Percentiles rank a stretch among this genome's conserved stretches.
Evolutionary conservation across 2,329 filamentous ascomycete genomes (phyloP).

Genomic region (Diaporthe sp.): DNA sequence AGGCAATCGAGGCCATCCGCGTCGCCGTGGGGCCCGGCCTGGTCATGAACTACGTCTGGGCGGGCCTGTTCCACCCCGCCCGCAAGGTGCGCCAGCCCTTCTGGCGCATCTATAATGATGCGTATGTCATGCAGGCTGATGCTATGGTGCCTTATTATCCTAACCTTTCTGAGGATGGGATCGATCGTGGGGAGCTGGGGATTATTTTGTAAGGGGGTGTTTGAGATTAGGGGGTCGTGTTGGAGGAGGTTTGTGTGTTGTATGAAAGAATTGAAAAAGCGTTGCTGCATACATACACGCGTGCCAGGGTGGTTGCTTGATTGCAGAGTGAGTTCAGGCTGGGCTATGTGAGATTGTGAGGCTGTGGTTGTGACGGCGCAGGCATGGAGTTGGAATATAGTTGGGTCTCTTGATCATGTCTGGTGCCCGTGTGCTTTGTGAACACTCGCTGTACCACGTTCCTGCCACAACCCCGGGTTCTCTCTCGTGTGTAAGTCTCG

Average conservation of each 20-base stretch:
- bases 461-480: no score
- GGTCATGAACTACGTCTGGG: constrained; percentile 98
- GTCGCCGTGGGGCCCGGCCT: constrained; percentile 93
- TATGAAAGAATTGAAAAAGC: not conserved
- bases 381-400: not conserved
- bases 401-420: not conserved
- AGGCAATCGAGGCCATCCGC: constrained; percentile 95
- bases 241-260: not conserved
- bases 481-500: no score
- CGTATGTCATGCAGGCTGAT: constrained; percentile 94
- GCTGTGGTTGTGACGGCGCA: not conserved
- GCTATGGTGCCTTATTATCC: constrained; percentile 98
- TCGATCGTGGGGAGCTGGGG: constrained; percentile 84
- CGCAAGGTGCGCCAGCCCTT: constrained; percentile 95
- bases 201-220: constrained; percentile 77
- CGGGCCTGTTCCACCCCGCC: constrained; percentile 95
- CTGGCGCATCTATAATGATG: constrained; percentile 97
- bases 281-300: not conserved
- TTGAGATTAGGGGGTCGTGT: not conserved
- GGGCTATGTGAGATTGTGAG: not conserved
- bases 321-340: not conserved
- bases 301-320: not conserved
- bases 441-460: no score
- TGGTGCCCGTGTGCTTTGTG: not conserved
- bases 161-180: constrained; percentile 82